Conservation (phyloP, 768 basidiomycete species). For the Russula compacta region DNA sequence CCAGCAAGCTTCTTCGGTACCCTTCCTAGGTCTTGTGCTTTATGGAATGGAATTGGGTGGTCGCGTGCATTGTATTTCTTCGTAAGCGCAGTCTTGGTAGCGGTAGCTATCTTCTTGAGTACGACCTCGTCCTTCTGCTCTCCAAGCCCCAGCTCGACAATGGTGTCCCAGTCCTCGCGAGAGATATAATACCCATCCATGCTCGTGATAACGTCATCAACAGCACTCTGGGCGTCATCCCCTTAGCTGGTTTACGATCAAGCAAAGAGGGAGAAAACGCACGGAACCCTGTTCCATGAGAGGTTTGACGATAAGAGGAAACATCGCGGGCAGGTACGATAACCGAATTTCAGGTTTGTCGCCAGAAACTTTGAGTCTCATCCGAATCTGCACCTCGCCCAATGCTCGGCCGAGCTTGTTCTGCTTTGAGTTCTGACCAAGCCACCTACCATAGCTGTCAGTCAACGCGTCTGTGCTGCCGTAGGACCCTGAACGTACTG, state of each 20-base stretch:
- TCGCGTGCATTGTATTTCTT: constrained; percentile 84
- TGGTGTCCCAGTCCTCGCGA: constrained; percentile 94
- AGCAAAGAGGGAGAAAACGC: constrained; percentile 28
- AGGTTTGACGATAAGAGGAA: constrained; percentile 71
- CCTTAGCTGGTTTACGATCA: not conserved
- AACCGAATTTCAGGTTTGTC: constrained; percentile 85
- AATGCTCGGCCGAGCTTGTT: constrained; percentile 71
- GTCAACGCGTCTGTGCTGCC: not conserved
- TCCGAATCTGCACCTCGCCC: constrained; percentile 85
- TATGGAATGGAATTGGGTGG: constrained; percentile 94
- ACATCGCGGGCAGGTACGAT: constrained; percentile 85
- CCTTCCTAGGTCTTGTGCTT: constrained; percentile 73
- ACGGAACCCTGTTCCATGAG: constrained; percentile 67
- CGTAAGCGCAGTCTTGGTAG: constrained; percentile 81
- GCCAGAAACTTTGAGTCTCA: constrained; percentile 91
- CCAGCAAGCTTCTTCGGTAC: constrained; percentile 67
- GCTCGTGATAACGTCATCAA: constrained; percentile 70
- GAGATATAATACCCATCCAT: constrained; percentile 95
- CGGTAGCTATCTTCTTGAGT: constrained; percentile 73
- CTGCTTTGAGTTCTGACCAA: constrained; percentile 96
- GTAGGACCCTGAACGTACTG: constrained; percentile 44
- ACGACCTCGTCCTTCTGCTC: constrained; percentile 64
- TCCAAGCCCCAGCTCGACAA: constrained; percentile 89
- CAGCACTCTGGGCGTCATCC: constrained; percentile 45
- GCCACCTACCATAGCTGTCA: constrained; percentile 53